Evolutionary conservation across 2,329 filamentous ascomycete species (phyloP), one percentile per base, ranked within the genome.

Genomic region (Neofusicoccum laricinum): DNA sequence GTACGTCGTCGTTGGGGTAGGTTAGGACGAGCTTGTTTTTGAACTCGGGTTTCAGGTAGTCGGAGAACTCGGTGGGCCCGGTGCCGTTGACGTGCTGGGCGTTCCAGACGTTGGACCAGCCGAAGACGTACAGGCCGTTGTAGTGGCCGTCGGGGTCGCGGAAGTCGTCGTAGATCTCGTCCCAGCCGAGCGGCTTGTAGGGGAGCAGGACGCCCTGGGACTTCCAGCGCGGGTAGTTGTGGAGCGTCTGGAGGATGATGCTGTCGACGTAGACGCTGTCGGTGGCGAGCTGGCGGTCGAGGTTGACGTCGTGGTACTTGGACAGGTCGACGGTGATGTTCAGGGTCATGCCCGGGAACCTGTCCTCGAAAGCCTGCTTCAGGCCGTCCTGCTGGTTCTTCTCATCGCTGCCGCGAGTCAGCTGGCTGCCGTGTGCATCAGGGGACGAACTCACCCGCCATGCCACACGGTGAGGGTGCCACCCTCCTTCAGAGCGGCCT

Each of bases 1-100:
- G 17, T n/a, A 59, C 84, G 46, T 86, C 84, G 45, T 86, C 85
- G 65, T 86, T 85, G 10, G 84, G 85, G 64, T 86, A 86, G 0
- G 83, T 85, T 11, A 86, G 69, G 2, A 81, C 80, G 4, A 86
- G 73, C 70, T 83, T 85, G 65, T 81, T 73, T 72, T 86, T 86
- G 72, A 80, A 84, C 64, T 82, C 78, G 0, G 84, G 82, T 7
- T 78, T 75, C 2, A 82, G 70, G 62, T 77, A 80, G 65, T 84
- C 81, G 0, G 73, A 67, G 61, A 76, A 86, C 11, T 78, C 76
- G 3, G 71, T 74, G 0, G 78, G 77, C 0, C 76, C 64, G 0
- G 25, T 30, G 25, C 71, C 67, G 15, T 69, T 68, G 30, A 75
- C 70, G 11, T 76, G 75, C 1, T 80, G 70, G 66, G 75, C 77